Evolutionary conservation across 345 rosid genomes (phyloP), one percentile per base, ranked within the genome.

Genomic region (Trapa bicornis): DNA sequence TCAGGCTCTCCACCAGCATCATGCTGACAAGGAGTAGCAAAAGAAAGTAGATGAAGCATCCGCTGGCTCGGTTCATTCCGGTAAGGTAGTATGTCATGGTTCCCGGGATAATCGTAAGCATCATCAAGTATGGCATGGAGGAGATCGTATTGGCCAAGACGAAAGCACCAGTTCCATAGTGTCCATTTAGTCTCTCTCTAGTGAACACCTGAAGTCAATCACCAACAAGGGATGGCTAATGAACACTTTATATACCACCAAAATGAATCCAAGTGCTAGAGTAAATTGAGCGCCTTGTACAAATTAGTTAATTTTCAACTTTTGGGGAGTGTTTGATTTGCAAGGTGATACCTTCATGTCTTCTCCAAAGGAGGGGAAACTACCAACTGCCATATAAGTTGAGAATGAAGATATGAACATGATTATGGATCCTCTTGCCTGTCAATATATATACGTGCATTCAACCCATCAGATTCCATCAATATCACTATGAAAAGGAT

Each of bases 31-130:
- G 60, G 29, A 69, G 48, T 9, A 57, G 15, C 36, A 35, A 22
- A 29, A 45, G 37, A 45, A 58, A 61, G 64, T 69, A 69, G 22
- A 45, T 15, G 12, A 57, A 69, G 71, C 61, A 37, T 41, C 43
- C 43, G 12, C 37, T 32, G 37, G 54, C 47, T 14, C 32, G 8
- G 9, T 69, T 48, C 37, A 69, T 48, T 37, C 64, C 64, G 37
- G 64, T 48, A 29, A 45, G 50, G 57, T 41, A 58, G 71, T 57
- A 69, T 14, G 42, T 69, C 1, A 47, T 42, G 2, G 65, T 47
- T 58, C 71, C 71, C 4, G 71, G 64, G 61, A 60, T n/a, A 14
- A 69, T n/a, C 10, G 71, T 41, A 47, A 45, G 47, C n/a, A 47
- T 15, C 65, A 61, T 15, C 50, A 58, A 29, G 57, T 39, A 69